Base-by-base conservation (phyloP, 306 rosid genomes). In the Aeschynomene evenia region DNA sequence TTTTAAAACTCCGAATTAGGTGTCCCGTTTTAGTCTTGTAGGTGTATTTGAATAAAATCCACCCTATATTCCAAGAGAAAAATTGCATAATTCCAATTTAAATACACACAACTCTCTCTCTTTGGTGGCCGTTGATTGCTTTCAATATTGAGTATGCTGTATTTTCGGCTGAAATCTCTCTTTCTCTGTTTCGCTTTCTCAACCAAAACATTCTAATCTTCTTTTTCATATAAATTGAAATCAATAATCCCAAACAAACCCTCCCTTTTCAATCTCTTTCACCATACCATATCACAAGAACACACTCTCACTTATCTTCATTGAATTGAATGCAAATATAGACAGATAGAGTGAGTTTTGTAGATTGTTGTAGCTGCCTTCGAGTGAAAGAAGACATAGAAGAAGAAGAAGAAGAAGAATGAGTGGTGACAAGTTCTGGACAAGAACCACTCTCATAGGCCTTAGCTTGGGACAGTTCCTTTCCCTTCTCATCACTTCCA, bases 401-500 rank as follows among this genome's bases (percentile, higher is more conserved):
- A 28, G 31, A 33, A 37, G 11, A 37, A 0, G 42, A 36, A 34
- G 2, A 6, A 28, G 31, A 16, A 4, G 1, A 87, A 50, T 28
- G 61, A 59, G 1, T 46, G 80, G 68, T 9, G 68, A 59, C 20
- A 74, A 74, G 51, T 78, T 82, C 66, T 94, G 84, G 65, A 83
- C 87, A n/a, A 81, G 75, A 74, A 84, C 87, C 48, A 88, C 91
- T 1, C n/a, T 94, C 50, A 71, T 81, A 10, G 92, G 96, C 29
- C 91, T 94, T n/a, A 96, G 85, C 22, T 72, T 94, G 84, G 99
- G 99, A n/a, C 99, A 94, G 55, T 60, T 94, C 77, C 92, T 94
- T 23, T 94, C 99, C 9, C 88, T 94, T 63, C 76, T 94, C 73
- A 85, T 91, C 76, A 94, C 99, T 72, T 85, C 89, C 49, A 94